Conservation (phyloP, 2,329 filamentous ascomycete genomes). For the Ceratocystis smalleyi region DNA sequence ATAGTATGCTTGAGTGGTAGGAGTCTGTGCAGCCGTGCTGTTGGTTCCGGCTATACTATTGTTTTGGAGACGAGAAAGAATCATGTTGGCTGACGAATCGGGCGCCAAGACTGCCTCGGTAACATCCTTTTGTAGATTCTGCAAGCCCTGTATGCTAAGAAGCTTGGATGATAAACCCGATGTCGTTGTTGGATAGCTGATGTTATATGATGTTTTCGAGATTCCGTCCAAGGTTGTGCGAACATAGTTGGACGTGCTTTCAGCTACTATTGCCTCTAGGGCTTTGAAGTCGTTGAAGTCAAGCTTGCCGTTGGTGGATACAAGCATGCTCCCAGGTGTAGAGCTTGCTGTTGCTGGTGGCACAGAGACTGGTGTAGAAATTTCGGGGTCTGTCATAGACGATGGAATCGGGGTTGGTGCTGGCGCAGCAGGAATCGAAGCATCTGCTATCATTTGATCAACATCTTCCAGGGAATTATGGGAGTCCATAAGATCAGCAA, state of each 20-base stretch:
- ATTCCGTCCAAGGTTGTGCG: constrained; percentile 30
- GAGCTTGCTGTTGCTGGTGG: constrained; percentile 7
- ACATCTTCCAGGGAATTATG: constrained; percentile 17
- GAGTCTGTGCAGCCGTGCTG: constrained; percentile 15
- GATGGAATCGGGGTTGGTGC: constrained; percentile 16
- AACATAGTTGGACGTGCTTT: constrained; percentile 32
- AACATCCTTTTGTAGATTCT: constrained; percentile 12
- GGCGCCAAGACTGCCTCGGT: neutral
- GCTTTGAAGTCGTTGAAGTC: constrained; percentile 28
- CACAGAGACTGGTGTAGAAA: constrained; percentile 18
- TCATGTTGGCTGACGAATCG: constrained; percentile 5
- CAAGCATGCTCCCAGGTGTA: constrained; percentile 23
- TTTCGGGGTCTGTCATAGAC: constrained; percentile 20
- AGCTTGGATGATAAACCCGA: constrained; percentile 5
- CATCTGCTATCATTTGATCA: constrained; percentile 16
- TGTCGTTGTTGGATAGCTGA: constrained; percentile 11
- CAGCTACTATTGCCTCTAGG: constrained; percentile 29
- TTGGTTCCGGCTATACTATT: constrained; percentile 25
- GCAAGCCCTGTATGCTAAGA: neutral
- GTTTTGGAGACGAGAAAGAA: constrained; percentile 22
- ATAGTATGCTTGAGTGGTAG: constrained; percentile 13
- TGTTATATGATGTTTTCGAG: constrained; percentile 30
- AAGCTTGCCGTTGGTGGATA: constrained; percentile 15
- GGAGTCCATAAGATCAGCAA: constrained; percentile 23
- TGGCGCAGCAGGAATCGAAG: constrained; percentile 9